Evolutionary conservation across 1,284 basidiomycete genomes (phyloP), one percentile per base, ranked within the genome.

Genomic region (Moesziomyces sp.): DNA sequence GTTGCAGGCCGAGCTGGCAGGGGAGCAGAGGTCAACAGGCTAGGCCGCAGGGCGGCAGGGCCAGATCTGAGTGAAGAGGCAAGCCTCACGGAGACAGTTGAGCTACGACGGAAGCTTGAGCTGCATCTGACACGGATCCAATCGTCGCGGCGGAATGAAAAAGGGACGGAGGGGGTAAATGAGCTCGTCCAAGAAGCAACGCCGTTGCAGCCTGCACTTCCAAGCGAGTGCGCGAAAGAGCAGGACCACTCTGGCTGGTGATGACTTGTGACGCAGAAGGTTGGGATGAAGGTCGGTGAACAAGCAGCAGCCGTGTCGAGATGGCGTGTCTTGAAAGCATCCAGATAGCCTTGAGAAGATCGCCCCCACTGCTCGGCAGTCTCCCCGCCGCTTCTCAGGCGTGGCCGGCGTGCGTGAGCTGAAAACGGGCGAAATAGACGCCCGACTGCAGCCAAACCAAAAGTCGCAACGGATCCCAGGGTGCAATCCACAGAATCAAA

Each of bases 121-220:
- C 49, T 16, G 60, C 60, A 63, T 63, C 59, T 62, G 66, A 43
- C 52, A 59, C 56, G 19, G 47, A 43, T 43, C 30, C 46, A 40
- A 28, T 40, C 38, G 49, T 9, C 19, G 45, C 48, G 23, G 52
- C 21, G 44, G 46, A 50, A 42, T 30, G 21, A 14, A 46, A 21
- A 46, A 21, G 7, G 26, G n/a, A 45, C n/a, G 45, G 19, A 11
- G 24, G 19, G 30, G 30, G 30, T 11, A 23, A 46, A 46, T 10
- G 45, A 46, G 24, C 38, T 40, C 3, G 14, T 7, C 13, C 38
- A 16, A 18, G 38, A 14, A 6, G 38, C 38, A 40, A 14, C 13
- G 6, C 13, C 16, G 38, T 40, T 40, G 38, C 38, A 40, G 38
- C 38, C 38, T 40, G 38, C 38, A 40, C 38, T 5, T 40, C 3